Base-by-base conservation (phyloP, 257 asterid genomes). In the Scutellaria baicalensis region DNA sequence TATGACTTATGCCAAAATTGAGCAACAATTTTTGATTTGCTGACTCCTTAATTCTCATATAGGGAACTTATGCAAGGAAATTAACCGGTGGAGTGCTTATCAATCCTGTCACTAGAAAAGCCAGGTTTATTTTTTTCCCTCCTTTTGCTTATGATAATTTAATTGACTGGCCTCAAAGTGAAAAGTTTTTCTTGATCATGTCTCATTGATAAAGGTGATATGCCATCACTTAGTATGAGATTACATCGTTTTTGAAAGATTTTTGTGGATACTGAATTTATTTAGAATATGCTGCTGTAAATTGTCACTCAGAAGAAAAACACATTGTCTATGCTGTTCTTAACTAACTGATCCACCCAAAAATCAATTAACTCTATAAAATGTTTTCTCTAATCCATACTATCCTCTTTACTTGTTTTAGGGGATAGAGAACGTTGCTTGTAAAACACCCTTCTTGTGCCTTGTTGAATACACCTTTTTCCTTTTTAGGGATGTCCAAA, bases 21-120 rank as follows among this genome's bases (percentile, higher is more conserved):
- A 33, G 13, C 39, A 43, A 42, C 23, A 33, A 42, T 11, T 51
- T 38, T 72, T 35, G 57, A 63, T 75, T 74, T 42, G 12, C 59
- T 9, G 14, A 70, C 58, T 14, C 55, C 50, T 21, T 54, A 65
- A 11, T 35, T 18, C 55, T 50, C 56, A 77, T 59, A 31, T 68
- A 80, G 88, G 80, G 71, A 64, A 55, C 61, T 57, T 44, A 63
- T 47, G 9, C 33, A 7, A 68, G 80, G 75, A 70, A 76, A 35
- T 63, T 66, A 47, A 33, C 59, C 44, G 60, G 60, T 56, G 73
- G 58, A 64, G 72, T 73, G 57, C 74, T 73, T 18, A 40, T 55
- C 66, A 48, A 66, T 38, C 63, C 73, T 21, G 44, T 65, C 55
- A 71, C 77, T 72, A 71, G 23, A 64, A 43, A 64, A 76, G 49